A percentile compares a stretch with the other conserved stretches of the same genome.
These are phyloP conservation scores for Colletotrichum paranaense DNA, from an alignment of 2,329 filamentous ascomycete genomes.

Conservation along the genomic window DNA sequence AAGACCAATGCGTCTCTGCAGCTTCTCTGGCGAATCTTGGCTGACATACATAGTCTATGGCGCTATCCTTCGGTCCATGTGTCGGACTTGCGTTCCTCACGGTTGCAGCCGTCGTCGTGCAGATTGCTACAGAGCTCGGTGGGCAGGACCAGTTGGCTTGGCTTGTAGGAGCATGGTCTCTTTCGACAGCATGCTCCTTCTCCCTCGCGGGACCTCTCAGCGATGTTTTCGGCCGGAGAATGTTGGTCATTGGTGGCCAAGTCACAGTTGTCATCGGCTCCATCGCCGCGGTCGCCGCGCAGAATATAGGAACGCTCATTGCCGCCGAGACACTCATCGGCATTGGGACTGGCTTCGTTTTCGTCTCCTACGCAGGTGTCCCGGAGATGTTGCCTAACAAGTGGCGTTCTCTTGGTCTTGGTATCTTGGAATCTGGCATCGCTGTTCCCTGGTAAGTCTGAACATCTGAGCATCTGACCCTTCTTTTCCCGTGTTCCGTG, in stretches of 20 bases:
- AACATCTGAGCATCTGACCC: constrained; percentile 32
- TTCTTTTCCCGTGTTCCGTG: constrained; percentile 3
- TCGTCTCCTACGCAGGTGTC: constrained; percentile 47
- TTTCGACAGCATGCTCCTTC: constrained; percentile 34
- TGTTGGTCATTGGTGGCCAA: constrained; percentile 31
- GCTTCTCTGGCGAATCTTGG: no score
- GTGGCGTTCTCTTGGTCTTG: constrained; percentile 39
- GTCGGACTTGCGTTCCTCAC: constrained; percentile 31
- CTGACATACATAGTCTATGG: constrained; percentile 27
- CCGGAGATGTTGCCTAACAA: constrained; percentile 49
- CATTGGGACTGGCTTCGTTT: constrained; percentile 46
- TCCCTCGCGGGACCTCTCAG: constrained; percentile 32
- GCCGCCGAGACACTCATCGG: constrained; percentile 46
- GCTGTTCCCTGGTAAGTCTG: constrained; percentile 36
- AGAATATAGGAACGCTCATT: constrained; percentile 39
- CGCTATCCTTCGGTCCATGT: constrained; percentile 28
- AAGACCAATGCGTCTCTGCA: background rate
- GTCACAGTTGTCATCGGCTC: constrained; percentile 12
- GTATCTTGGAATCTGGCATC: constrained; percentile 35
- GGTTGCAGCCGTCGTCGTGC: constrained; percentile 32
- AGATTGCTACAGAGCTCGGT: constrained; percentile 22
- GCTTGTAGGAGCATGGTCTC: constrained; percentile 34
- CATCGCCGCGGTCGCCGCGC: constrained; percentile 42
- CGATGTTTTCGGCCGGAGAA: constrained; percentile 31
- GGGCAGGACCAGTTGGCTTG: constrained; percentile 26